Conservation (phyloP, 2,329 filamentous ascomycete species). For the Fonsecaea erecta region DNA sequence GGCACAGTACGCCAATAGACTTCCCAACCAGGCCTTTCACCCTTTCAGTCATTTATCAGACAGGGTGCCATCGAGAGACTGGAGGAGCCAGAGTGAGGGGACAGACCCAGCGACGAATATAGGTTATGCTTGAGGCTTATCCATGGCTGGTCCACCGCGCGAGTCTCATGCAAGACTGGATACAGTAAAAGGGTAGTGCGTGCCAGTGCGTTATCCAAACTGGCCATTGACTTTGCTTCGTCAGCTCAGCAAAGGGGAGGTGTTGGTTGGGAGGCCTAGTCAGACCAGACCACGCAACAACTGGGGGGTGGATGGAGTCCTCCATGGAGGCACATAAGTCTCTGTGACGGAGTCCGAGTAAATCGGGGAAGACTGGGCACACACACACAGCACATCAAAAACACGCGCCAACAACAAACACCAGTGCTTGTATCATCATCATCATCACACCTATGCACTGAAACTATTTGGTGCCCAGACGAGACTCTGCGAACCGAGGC, state of each 20-base stretch:
- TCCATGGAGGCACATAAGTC: neutral
- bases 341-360: neutral
- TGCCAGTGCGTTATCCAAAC: neutral
- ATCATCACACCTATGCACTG: too few relatives aligned
- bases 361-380: neutral
- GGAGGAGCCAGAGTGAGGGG: neutral
- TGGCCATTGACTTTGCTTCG: neutral
- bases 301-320: too few relatives aligned
- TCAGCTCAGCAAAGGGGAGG: neutral
- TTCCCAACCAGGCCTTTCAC: neutral
- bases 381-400: neutral
- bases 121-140: too few relatives aligned
- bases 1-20: neutral
- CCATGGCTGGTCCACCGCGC: too few relatives aligned
- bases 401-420: too few relatives aligned
- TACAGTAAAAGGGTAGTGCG: too few relatives aligned
- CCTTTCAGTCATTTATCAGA: neutral
- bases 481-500: slow-evolving; percentile 6
- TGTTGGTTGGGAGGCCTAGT: neutral
- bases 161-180: too few relatives aligned
- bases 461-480: too few relatives aligned
- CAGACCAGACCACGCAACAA: neutral
- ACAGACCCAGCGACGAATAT: too few relatives aligned
- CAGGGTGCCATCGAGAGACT: neutral
- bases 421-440: too few relatives aligned